A percentile compares a stretch with the other conserved stretches of the same genome.
These are phyloP conservation scores for Rhododendron ovatum DNA, from an alignment of 148 eudicot species.

Conservation along the genomic window DNA sequence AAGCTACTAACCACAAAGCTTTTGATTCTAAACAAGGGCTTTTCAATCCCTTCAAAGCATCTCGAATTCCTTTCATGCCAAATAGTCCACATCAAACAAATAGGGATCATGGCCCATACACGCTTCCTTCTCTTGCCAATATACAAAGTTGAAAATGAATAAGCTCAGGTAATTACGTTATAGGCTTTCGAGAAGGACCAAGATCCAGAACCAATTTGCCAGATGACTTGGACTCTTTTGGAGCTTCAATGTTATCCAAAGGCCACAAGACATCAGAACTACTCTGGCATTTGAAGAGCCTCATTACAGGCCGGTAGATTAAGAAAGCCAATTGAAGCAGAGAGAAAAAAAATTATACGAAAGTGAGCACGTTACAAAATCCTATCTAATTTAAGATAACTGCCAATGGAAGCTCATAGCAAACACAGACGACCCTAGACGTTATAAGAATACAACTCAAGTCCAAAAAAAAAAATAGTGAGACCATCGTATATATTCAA, in stretches of 20 bases:
- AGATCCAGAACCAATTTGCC: slow-evolving; percentile 62
- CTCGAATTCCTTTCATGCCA: too few relatives aligned
- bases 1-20: too few relatives aligned
- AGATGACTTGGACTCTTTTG: slow-evolving; percentile 38
- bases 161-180: slow-evolving; percentile 37
- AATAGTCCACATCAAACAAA: too few relatives aligned
- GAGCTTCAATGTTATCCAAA: slow-evolving; percentile 40
- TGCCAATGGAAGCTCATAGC: background rate
- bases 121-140: too few relatives aligned
- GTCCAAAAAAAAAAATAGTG: background rate
- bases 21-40: too few relatives aligned
- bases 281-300: slow-evolving; percentile 65
- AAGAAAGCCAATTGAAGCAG: slow-evolving; percentile 64
- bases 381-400: background rate
- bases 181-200: slow-evolving; percentile 48
- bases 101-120: too few relatives aligned
- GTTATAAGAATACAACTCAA: background rate
- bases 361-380: background rate
- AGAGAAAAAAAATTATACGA: background rate
- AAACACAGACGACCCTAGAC: background rate
- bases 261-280: slow-evolving; percentile 75
- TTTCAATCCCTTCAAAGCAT: too few relatives aligned
- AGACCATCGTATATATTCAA: background rate
- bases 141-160: background rate
- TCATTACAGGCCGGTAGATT: slow-evolving; percentile 92